Conservation (phyloP, 2,329 filamentous ascomycete genomes). For the Fusarium siculi region DNA sequence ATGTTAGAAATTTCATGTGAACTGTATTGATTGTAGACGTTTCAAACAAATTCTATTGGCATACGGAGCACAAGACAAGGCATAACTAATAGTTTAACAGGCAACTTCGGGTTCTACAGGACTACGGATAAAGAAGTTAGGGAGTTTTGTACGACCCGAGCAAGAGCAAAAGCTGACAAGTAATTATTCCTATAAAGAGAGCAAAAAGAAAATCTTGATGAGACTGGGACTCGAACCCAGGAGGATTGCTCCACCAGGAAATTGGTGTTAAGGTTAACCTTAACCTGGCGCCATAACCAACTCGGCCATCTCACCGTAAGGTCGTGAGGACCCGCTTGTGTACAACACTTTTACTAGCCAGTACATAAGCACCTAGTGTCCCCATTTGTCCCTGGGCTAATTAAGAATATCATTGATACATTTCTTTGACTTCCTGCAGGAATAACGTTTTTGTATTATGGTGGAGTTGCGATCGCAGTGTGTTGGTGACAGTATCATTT, state of each 20-base stretch:
- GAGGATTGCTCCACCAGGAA: conserved; percentile 45
- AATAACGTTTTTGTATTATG: not conserved
- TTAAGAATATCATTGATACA: not conserved
- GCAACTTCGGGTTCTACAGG: not conserved
- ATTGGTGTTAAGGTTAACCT: conserved; percentile 38
- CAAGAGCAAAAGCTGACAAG: not conserved
- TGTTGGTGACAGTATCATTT: not conserved
- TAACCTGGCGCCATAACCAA: conserved; percentile 39
- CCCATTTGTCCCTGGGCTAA: not conserved
- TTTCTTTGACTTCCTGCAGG: not conserved
- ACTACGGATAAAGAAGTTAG: not conserved
- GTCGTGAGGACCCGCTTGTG: conserved; percentile 9
- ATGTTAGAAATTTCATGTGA: not conserved
- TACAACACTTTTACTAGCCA: accelerated
- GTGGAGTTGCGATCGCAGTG: not conserved
- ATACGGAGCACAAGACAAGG: not conserved
- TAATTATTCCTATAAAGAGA: no score
- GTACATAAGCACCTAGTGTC: not conserved
- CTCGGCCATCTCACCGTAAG: conserved; percentile 41
- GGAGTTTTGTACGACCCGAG: not conserved
- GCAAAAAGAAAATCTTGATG: conserved; percentile 18
- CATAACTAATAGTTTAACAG: not conserved
- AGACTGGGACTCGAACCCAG: conserved; percentile 45
- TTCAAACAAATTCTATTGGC: not conserved
- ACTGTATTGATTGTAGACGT: not conserved